These are phyloP conservation scores for Paraleonurus japonicus DNA, from an alignment of 257 asterid species.

Conservation along the genomic window DNA sequence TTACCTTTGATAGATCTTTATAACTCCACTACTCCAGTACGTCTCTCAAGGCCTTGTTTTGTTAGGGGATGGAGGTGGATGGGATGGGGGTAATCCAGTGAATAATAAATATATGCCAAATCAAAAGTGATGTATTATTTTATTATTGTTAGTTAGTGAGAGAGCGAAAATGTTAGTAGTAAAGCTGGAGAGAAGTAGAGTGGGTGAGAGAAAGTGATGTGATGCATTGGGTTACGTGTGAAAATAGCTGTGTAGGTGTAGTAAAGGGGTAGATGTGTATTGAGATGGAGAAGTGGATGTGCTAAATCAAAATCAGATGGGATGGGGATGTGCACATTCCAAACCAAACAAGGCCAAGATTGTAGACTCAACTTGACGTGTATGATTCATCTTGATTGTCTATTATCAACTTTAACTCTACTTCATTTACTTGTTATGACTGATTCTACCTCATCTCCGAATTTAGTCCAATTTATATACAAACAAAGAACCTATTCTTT, in stretches of 20 bases:
- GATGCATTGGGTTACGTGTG: too few species aligned
- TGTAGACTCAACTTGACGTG: constrained; percentile 4
- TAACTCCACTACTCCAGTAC: background rate
- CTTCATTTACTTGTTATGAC: background rate
- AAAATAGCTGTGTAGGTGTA: too few species aligned
- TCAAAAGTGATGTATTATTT: too few species aligned
- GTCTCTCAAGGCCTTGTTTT: background rate
- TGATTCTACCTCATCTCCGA: constrained; percentile 2
- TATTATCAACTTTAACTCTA: background rate
- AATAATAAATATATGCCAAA: too few species aligned
- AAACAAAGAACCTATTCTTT: background rate
- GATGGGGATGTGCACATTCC: too few species aligned
- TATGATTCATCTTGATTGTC: background rate
- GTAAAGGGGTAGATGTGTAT: too few species aligned
- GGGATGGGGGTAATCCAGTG: background rate
- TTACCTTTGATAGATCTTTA: background rate
- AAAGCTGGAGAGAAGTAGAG: too few species aligned
- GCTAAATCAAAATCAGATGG: too few species aligned
- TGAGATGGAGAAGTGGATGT: too few species aligned
- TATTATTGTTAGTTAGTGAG: too few species aligned
- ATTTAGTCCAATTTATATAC: background rate
- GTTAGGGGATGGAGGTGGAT: background rate
- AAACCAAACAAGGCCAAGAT: background rate
- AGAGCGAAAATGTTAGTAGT: too few species aligned
- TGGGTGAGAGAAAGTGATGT: too few species aligned